phyloP scores from a whole-genome alignment of 2,329 filamentous ascomycete genomes.

The Calonectria fujianensis region DNA sequence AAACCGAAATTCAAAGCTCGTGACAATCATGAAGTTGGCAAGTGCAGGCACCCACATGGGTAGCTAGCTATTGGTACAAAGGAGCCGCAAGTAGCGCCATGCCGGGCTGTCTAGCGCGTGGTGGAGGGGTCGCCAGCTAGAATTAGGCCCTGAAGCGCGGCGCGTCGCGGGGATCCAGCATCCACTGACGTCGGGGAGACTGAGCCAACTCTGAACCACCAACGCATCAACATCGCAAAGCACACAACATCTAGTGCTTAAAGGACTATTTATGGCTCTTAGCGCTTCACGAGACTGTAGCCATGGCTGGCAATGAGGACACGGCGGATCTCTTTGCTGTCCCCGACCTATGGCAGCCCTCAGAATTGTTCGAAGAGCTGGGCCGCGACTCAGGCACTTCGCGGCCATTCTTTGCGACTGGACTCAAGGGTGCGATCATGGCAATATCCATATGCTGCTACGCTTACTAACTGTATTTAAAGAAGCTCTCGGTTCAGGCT shows the following conservation, averaged over 20 bases:
- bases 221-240: conserved; percentile 26
- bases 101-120: conserved; percentile 24
- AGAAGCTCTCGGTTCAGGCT: conserved; percentile 42
- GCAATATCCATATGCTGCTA: neutral
- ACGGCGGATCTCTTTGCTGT: conserved; percentile 77
- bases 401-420: conserved; percentile 66
- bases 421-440: conserved; percentile 58
- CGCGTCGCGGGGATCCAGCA: conserved; percentile 49
- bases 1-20: conserved; percentile 35
- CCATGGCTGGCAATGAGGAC: conserved; percentile 63
- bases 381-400: conserved; percentile 42
- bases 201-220: conserved; percentile 24
- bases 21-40: conserved; percentile 25
- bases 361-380: conserved; percentile 67
- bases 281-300: conserved; percentile 32
- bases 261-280: conserved; percentile 42
- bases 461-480: conserved; percentile 19
- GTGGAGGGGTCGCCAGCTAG: conserved; percentile 27
- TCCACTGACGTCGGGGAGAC: conserved; percentile 25
- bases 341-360: conserved; percentile 75
- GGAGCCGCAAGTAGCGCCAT: conserved; percentile 19
- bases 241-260: conserved; percentile 3
- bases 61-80: conserved; percentile 8
- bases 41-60: neutral
- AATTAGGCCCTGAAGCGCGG: conserved; percentile 28